Evolutionary conservation across 306 rosid genomes (phyloP), one percentile per base, ranked within the genome.

Genomic region (Fragaria nilgerrensis): DNA sequence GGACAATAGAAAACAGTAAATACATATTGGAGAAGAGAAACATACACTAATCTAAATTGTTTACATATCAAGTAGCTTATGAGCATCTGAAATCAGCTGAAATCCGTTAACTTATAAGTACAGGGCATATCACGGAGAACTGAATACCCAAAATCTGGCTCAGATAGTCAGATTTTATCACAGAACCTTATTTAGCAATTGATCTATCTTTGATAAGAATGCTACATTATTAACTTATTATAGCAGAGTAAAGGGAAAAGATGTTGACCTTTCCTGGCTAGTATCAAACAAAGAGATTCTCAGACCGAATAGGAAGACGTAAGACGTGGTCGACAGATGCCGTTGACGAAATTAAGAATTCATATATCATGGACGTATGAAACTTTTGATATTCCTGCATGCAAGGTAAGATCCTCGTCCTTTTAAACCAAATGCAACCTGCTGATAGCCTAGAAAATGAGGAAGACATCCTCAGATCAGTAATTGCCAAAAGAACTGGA

Each of bases 361-460:
- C 22, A 3, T 17, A 52, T 52, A 19, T 9, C 8, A 32, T 55
- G 27, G 5, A 56, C 22, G 63, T 56, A 9, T 56, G 29, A 53
- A 20, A 53, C 61, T 71, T 70, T 0, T 27, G 19, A 37, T 6
- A 32, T 73, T 14, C 67, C 52, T 22, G 77, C 53, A 14, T 17
- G 39, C 3, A 65, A 72, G 65, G 15, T 53, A 34, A 7, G 67
- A 39, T 73, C 67, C 65, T 32, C 48, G 13, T 34, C 76, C 76
- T 39, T 73, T 20, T 29, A n/a, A 73, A 73, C 17, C 41, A 41
- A 64, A 29, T 27, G 43, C 43, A 53, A 56, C 67, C 77, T 72
- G 49, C 13, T 20, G 58, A 52, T 37, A 22, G 77, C 77, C 67
- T 55, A 55, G 22, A 27, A 22, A 72, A 72, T 72, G 32, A 45